Evolutionary conservation across 2,329 filamentous ascomycete species (phyloP), one percentile per base, ranked within the genome.

Genomic region (Colletotrichum spaethianum): DNA sequence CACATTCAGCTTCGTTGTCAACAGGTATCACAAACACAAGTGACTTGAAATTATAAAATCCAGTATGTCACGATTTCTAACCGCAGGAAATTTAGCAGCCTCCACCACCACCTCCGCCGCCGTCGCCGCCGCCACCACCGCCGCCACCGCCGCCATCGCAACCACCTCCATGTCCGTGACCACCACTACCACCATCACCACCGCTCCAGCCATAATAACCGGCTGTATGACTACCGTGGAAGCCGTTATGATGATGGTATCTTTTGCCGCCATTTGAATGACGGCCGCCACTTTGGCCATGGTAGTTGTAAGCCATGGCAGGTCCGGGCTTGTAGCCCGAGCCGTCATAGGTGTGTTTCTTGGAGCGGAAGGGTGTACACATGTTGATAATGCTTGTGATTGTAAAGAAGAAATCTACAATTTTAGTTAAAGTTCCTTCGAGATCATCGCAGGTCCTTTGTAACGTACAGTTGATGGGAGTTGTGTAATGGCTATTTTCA

Each of bases 351-450:
- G 56, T 53, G 26, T 59, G 59, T 12, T 53, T 62, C 12, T 71
- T 71, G 5, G 50, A 53, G 16, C 48, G 40, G 1, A 68, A 68
- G 18, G 69, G 64, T 8, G 68, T 16, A 50, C 69, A 63, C 64
- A 71, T 68, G 2, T 28, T 63, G n/a, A 14, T 14, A 0, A 14
- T 18, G 3, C 26, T 3, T 1, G 2, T 3, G 2, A 1, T 1
- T 64, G 11, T 31, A 8, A 23, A 28, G n/a, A 3, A 28, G 16
- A 2, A 7, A 2, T 42, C 14, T 11, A 4, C 11, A 42, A n/a
- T 6, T 40, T 16, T 16, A 16, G 5, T 11, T 40, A 2, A 16
- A 26, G 16, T 16, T 3, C 18, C 26, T 4, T 2, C 4, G 14
- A 52, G 6, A 50, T 2, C 28, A 28, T 52, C 14, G 48, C 6